Conservation (phyloP, 257 asterid genomes). For the Solanum rostratum region DNA sequence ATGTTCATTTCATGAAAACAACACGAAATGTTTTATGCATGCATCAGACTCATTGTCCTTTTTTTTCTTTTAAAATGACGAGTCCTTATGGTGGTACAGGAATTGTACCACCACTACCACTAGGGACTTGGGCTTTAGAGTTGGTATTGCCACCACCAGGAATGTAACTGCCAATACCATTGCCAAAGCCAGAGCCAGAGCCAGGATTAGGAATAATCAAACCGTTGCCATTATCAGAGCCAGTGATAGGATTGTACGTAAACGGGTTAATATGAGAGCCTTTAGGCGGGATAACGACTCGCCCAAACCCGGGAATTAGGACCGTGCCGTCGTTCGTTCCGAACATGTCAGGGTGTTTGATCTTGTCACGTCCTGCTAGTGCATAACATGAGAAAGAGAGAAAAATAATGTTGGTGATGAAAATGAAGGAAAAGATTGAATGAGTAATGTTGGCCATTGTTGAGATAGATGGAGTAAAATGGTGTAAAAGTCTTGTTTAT, state of each 20-base stretch:
- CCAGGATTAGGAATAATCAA: not conserved
- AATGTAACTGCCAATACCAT: not conserved
- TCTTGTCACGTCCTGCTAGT: not conserved
- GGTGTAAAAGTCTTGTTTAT: not conserved
- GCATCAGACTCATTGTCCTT: not conserved
- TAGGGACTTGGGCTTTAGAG: slow-evolving; percentile 19
- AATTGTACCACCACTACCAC: slow-evolving; percentile 5
- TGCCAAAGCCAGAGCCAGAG: not conserved
- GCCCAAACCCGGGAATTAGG: slow-evolving; percentile 60
- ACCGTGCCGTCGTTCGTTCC: slow-evolving; percentile 37
- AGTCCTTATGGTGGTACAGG: slow-evolving; percentile 27
- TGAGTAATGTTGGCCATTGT: not conserved
- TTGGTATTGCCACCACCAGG: slow-evolving; percentile 12
- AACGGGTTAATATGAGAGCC: slow-evolving; percentile 24
- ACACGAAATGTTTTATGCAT: not conserved
- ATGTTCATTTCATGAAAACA: not conserved
- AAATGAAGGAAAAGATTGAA: not conserved
- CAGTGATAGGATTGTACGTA: slow-evolving; percentile 57
- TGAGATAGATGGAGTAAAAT: not conserved
- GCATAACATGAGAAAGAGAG: not conserved
- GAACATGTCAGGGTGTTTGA: slow-evolving; percentile 4
- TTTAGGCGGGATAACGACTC: slow-evolving; percentile 31
- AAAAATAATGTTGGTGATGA: not conserved
- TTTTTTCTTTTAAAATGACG: not conserved
- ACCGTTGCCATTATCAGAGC: slow-evolving; percentile 23